Evolutionary conservation across 345 rosid species (phyloP).

Genomic region (Salix viminalis): DNA sequence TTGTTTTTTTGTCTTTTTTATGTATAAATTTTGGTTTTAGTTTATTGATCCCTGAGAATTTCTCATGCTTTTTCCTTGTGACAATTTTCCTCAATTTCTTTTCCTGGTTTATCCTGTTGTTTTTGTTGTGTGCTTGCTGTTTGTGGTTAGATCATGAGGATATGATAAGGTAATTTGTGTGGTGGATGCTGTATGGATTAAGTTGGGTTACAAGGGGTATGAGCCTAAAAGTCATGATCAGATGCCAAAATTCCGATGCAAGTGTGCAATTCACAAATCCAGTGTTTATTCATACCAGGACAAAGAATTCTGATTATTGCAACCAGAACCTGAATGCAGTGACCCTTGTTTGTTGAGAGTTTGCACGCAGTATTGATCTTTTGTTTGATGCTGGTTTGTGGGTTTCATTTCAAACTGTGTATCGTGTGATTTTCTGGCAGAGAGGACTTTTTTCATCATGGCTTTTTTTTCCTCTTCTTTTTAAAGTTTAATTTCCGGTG

Average conservation of each 20-base stretch:
- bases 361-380: background rate
- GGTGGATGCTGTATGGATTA: background rate
- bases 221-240: constrained; percentile 1
- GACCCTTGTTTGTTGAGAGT: background rate
- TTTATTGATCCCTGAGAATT: background rate
- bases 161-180: constrained; percentile 19
- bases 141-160: constrained; percentile 20
- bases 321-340: background rate
- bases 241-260: constrained; percentile 5
- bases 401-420: background rate
- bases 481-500: background rate
- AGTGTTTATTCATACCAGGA: background rate
- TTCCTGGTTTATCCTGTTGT: background rate
- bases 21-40: background rate
- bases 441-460: background rate
- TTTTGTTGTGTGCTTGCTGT: background rate
- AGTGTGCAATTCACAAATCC: constrained; percentile 1
- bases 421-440: background rate
- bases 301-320: constrained; percentile 8
- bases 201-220: background rate
- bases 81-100: background rate
- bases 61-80: background rate
- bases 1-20: background rate
- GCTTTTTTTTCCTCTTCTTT: background rate
- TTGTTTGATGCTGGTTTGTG: background rate